Percentiles rank a stretch among this genome's conserved stretches.
These are phyloP conservation scores for Thelonectria olida DNA, from an alignment of 2,329 filamentous ascomycete species.

Conservation along the genomic window DNA sequence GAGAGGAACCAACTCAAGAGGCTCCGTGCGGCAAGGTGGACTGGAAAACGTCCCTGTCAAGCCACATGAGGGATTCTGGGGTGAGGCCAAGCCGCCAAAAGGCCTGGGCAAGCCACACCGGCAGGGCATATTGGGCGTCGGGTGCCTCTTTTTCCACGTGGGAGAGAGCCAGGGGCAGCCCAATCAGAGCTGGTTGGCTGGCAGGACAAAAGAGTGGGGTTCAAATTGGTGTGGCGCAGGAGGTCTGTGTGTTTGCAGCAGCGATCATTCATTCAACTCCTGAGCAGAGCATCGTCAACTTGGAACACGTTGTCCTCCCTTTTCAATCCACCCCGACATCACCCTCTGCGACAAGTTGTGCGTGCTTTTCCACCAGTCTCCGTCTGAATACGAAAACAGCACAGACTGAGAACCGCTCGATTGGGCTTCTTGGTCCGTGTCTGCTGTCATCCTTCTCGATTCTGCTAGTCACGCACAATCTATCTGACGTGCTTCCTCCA, in stretches of 20 bases:
- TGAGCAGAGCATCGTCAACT: neutral
- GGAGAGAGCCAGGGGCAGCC: conserved; percentile 12
- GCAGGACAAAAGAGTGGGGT: neutral
- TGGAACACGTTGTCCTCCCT: neutral
- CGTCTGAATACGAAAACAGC: neutral
- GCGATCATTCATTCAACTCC: neutral
- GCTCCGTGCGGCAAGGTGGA: too few species aligned
- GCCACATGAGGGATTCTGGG: conserved; percentile 13
- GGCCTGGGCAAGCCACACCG: conserved; percentile 8
- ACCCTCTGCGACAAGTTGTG: neutral
- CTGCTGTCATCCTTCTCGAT: neutral
- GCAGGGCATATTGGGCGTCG: neutral
- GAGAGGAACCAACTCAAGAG: conserved; percentile 1
- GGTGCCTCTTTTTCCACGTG: conserved; percentile 12
- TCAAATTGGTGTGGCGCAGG: conserved; percentile 1
- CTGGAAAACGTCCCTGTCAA: neutral
- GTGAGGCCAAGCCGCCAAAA: neutral
- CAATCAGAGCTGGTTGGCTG: conserved; percentile 6
- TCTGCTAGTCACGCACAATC: neutral
- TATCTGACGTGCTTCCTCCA: neutral
- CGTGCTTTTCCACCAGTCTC: neutral
- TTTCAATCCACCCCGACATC: too few species aligned
- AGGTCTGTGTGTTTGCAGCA: neutral
- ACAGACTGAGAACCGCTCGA: conserved; percentile 9
- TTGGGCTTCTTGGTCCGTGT: conserved; percentile 12